A percentile compares a stretch with the other conserved stretches of the same genome.
These are phyloP conservation scores for Orbilia oligospora DNA, from an alignment of 2,329 filamentous ascomycete species.

Conservation along the genomic window DNA sequence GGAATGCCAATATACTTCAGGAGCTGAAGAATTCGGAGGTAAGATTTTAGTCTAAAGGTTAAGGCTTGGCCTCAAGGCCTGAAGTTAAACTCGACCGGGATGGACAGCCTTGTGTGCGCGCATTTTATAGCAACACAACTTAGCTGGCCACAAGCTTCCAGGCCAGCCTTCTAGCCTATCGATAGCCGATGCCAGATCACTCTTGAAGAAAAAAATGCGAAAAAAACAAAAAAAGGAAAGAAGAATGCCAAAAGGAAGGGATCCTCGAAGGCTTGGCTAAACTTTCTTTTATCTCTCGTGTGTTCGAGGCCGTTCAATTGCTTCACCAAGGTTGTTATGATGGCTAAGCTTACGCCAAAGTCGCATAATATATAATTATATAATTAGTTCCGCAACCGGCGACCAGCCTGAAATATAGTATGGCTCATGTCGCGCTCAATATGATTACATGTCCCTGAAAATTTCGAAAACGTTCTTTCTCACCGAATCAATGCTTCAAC, in stretches of 20 bases:
- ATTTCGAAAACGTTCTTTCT: background rate
- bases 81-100: background rate
- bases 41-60: constrained; percentile 2
- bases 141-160: background rate
- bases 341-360: background rate
- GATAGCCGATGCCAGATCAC: background rate
- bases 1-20: background rate
- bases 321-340: background rate
- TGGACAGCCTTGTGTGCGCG: background rate
- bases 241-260: background rate
- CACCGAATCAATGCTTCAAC: background rate
- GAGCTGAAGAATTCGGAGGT: background rate
- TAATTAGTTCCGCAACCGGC: too few relatives aligned
- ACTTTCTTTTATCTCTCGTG: too few relatives aligned
- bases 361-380: too few relatives aligned
- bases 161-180: background rate
- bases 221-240: background rate
- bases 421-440: background rate
- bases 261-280: background rate
- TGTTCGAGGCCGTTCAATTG: background rate
- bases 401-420: background rate
- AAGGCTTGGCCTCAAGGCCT: background rate
- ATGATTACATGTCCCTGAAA: background rate
- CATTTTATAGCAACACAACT: background rate
- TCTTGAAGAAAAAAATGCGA: background rate